phyloP scores from a whole-genome alignment of 2,329 filamentous ascomycete species.

The Uncinocarpus reesii region DNA sequence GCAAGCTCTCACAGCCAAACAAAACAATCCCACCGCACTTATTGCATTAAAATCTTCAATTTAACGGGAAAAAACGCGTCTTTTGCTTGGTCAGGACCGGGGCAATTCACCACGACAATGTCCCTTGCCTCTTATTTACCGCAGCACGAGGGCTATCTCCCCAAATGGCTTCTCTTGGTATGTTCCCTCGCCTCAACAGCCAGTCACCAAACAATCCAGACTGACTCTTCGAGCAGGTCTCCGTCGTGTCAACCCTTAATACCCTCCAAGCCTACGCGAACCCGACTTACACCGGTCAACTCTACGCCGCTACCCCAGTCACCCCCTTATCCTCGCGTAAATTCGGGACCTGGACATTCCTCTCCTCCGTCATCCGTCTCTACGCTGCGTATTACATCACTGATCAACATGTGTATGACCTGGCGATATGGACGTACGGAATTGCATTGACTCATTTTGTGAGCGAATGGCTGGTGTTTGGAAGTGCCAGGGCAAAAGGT shows the following conservation, averaged over 20 bases:
- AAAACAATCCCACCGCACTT: not conserved
- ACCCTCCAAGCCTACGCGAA: constrained; percentile 73
- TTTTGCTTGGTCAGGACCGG: too few relatives aligned
- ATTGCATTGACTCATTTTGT: constrained; percentile 69
- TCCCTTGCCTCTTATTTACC: constrained; percentile 25
- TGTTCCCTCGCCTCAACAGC: constrained; percentile 17
- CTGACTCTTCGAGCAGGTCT: constrained; percentile 50
- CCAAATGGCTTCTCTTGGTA: constrained; percentile 58
- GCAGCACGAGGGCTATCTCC: constrained; percentile 43
- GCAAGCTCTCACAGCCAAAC: not conserved
- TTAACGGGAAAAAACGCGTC: not conserved
- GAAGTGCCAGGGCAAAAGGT: constrained; percentile 56
- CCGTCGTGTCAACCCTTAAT: constrained; percentile 72
- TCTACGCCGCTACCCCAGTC: constrained; percentile 56
- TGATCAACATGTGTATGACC: constrained; percentile 62
- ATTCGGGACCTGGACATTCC: constrained; percentile 80
- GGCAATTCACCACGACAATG: constrained; percentile 19
- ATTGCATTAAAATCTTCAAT: not conserved
- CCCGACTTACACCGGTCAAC: constrained; percentile 68
- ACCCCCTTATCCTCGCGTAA: constrained; percentile 67
- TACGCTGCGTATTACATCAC: constrained; percentile 77
- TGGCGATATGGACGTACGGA: constrained; percentile 71
- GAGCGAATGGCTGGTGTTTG: constrained; percentile 70
- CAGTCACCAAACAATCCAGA: not conserved
- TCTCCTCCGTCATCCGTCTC: constrained; percentile 64